Conservation (phyloP, 1,284 basidiomycete genomes). For the Pisolithus thermaeus region DNA sequence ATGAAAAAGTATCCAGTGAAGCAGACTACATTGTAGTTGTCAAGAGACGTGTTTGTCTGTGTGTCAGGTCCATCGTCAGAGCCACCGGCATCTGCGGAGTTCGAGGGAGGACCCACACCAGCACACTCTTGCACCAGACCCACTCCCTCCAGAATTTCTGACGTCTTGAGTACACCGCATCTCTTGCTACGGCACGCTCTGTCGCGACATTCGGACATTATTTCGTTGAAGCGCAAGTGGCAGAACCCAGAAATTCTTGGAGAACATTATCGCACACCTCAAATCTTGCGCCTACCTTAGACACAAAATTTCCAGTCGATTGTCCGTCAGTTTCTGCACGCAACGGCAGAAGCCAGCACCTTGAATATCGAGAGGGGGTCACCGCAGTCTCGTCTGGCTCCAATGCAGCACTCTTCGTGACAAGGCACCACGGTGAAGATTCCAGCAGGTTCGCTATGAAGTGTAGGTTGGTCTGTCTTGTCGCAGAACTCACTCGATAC, state of each 20-base stretch:
- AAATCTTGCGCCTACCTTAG: background rate
- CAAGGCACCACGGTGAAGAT: background rate
- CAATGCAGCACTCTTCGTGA: background rate
- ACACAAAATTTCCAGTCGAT: background rate
- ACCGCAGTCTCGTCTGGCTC: background rate
- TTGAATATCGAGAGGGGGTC: background rate
- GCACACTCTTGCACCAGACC: no score
- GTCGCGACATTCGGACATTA: background rate
- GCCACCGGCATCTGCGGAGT: no score
- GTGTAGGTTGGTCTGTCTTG: background rate
- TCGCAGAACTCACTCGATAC: background rate
- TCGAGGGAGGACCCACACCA: no score
- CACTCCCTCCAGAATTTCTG: background rate
- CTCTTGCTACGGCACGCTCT: background rate
- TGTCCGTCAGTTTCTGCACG: background rate
- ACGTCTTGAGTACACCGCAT: background rate
- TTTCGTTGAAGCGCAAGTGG: background rate
- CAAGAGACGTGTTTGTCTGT: no score
- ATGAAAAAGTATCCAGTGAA: no score
- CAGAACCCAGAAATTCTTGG: background rate
- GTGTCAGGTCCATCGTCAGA: background rate
- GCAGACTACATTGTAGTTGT: no score
- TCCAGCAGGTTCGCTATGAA: background rate
- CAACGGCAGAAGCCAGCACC: background rate
- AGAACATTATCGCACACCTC: background rate